These are phyloP conservation scores for Apodospora peruviana DNA, from an alignment of 495 filamentous ascomycete species.

Conservation along the genomic window DNA sequence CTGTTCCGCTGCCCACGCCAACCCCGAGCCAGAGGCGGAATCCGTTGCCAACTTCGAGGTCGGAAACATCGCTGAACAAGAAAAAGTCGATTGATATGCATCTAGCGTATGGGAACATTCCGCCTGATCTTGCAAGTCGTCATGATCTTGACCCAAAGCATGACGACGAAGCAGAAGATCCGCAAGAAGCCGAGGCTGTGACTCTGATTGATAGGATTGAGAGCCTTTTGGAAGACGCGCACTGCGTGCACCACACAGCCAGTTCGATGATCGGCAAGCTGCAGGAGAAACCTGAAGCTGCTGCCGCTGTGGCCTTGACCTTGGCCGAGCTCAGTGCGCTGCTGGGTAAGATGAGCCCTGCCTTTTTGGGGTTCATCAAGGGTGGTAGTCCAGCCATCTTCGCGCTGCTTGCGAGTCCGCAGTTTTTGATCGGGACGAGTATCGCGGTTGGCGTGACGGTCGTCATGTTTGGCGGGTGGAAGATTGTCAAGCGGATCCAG, in stretches of 20 bases:
- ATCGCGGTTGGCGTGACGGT: slow-evolving; percentile 85
- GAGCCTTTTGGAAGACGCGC: slow-evolving; percentile 70
- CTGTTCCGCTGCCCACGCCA: slow-evolving; percentile 7
- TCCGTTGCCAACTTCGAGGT: slow-evolving; percentile 28
- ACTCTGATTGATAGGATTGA: slow-evolving; percentile 65
- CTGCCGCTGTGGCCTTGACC: slow-evolving; percentile 88
- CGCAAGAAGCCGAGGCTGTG: slow-evolving; percentile 56
- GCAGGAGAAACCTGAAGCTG: slow-evolving; percentile 85
- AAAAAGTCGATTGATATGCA: slow-evolving; percentile 74
- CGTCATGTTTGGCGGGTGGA: slow-evolving; percentile 91
- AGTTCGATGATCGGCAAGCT: slow-evolving; percentile 78
- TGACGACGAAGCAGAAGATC: slow-evolving; percentile 12
- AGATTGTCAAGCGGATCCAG: slow-evolving; percentile 83
- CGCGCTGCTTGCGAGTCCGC: slow-evolving; percentile 78
- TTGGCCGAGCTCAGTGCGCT: slow-evolving; percentile 86
- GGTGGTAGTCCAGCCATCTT: slow-evolving; percentile 76
- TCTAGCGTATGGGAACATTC: slow-evolving; percentile 74
- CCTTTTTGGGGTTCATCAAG: slow-evolving; percentile 69
- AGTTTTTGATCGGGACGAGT: slow-evolving; percentile 89
- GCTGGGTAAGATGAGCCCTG: slow-evolving; percentile 76
- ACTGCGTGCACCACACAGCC: slow-evolving; percentile 82
- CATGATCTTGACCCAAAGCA: slow-evolving; percentile 34
- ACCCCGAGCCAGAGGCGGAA: slow-evolving; percentile 19
- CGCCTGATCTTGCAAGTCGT: slow-evolving; percentile 44
- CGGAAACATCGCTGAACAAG: slow-evolving; percentile 36